Evolutionary conservation across 768 basidiomycete genomes (phyloP), one percentile per base, ranked within the genome.

Genomic region (Lepiota brunneoincarnata): DNA sequence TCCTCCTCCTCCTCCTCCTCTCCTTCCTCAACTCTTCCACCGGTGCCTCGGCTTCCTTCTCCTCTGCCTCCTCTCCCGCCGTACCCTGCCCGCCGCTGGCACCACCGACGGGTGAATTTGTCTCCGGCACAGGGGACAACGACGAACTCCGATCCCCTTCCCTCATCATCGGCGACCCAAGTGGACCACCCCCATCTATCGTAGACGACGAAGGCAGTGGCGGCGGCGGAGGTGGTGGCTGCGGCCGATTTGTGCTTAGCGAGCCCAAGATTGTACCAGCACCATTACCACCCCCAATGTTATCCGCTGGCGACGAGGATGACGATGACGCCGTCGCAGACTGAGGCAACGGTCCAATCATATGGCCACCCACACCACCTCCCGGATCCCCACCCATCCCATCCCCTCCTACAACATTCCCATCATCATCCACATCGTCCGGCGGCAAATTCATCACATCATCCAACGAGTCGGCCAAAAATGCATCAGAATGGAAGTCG

Each of bases 111-210:
- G 72, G 73, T 1, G 77, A 75, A 26, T 64, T 69, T 6, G 73
- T 66, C 41, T 78, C 77, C 28, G 83, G 81, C 0, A 76, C 72
- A 21, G 83, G 82, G 17, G 83, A 83, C 42, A 84, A 70, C 24
- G 82, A 80, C 0, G 83, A 85, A 62, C 73, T 77, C 61, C 72
- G 72, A 69, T 83, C 78, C 37, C 72, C 65, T 6, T 71, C 65
- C 20, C 65, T 61, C 53, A 53, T 63, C 20, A 64, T 42, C 28
- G 61, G 54, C 24, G 59, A 58, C 31, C 36, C 52, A 17, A 54
- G 21, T 38, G 39, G 46, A 9, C 43, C 43, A 21, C 37, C 6
- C 23, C 46, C 44, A 11, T 31, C 31, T 9, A 10, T 31, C 31
- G 58, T 47, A 10, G 65, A 61, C 36, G 63, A 55, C 69, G 70